Percentiles rank a stretch among this genome's conserved stretches.
These are phyloP conservation scores for Colletotrichum nymphaeae DNA, from an alignment of 2,329 filamentous ascomycete species.

Conservation along the genomic window DNA sequence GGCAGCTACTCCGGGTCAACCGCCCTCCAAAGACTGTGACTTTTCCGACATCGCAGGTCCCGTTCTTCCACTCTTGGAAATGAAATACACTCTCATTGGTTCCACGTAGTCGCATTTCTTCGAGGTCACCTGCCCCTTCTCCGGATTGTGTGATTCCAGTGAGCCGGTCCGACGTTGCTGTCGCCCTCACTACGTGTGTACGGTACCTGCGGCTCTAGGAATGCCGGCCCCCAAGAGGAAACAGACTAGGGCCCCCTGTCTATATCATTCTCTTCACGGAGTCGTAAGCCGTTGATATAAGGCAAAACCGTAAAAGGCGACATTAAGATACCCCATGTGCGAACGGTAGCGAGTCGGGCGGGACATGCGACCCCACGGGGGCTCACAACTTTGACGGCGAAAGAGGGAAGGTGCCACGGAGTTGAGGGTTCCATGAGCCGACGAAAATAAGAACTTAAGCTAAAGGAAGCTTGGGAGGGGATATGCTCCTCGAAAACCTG, in stretches of 20 bases:
- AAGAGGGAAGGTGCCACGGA: constrained; percentile 29
- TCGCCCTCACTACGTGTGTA: neutral
- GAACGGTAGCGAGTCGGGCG: neutral
- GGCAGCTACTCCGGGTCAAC: constrained; percentile 18
- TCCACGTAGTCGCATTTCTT: neutral
- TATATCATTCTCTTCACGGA: neutral
- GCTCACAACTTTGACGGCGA: neutral
- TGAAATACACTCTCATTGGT: neutral
- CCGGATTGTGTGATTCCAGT: constrained; percentile 9
- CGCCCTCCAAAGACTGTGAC: neutral
- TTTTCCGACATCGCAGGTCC: neutral
- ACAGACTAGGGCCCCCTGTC: neutral
- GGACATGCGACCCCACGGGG: constrained; percentile 6
- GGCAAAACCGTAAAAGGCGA: neutral
- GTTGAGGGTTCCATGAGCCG: constrained; percentile 15
- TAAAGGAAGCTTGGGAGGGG: neutral
- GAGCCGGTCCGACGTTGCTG: constrained; percentile 18
- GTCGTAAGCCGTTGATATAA: neutral
- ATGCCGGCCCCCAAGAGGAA: constrained; percentile 17
- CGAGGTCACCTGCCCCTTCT: constrained; percentile 3
- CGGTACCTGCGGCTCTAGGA: constrained; percentile 17
- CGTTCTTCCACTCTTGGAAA: constrained; percentile 12
- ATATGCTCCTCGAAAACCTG: neutral
- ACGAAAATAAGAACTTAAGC: neutral
- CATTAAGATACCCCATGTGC: neutral